phyloP scores from a whole-genome alignment of 768 basidiomycete genomes.

The Russula brevipes region DNA sequence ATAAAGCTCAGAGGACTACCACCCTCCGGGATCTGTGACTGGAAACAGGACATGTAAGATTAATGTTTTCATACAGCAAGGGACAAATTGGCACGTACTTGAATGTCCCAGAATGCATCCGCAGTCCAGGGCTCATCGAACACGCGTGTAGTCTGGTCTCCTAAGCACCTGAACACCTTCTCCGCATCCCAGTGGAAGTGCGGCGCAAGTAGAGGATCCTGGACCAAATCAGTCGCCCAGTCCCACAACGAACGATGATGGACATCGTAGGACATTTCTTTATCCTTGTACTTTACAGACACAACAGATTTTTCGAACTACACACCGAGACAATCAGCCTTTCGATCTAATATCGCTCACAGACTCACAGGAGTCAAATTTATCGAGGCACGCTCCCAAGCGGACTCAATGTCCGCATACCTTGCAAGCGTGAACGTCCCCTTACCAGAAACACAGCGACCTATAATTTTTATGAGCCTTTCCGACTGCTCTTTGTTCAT shows the following conservation, averaged over 20 bases:
- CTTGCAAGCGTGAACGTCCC: no score
- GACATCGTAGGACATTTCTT: background rate
- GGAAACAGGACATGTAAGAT: background rate
- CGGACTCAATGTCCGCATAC: no score
- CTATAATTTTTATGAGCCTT: no score
- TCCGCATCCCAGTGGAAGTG: background rate
- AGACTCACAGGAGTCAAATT: no score
- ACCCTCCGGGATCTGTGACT: background rate
- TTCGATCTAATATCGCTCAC: no score
- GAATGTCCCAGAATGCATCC: constrained; percentile 4
- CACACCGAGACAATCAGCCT: no score
- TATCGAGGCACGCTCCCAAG: no score
- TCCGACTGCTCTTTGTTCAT: no score
- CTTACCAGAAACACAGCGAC: no score
- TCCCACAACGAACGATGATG: background rate
- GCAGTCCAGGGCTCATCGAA: constrained; percentile 10
- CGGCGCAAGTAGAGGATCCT: background rate
- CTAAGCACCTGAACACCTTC: background rate
- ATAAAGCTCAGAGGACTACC: constrained; percentile 15
- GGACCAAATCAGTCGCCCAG: background rate
- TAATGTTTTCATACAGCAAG: no score
- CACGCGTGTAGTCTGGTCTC: background rate
- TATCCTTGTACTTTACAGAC: background rate
- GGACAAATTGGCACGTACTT: background rate
- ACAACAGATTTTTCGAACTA: no score